Evolutionary conservation across 768 basidiomycete genomes (phyloP), one percentile per base, ranked within the genome.

Genomic region (Infundibulicybe gibba): DNA sequence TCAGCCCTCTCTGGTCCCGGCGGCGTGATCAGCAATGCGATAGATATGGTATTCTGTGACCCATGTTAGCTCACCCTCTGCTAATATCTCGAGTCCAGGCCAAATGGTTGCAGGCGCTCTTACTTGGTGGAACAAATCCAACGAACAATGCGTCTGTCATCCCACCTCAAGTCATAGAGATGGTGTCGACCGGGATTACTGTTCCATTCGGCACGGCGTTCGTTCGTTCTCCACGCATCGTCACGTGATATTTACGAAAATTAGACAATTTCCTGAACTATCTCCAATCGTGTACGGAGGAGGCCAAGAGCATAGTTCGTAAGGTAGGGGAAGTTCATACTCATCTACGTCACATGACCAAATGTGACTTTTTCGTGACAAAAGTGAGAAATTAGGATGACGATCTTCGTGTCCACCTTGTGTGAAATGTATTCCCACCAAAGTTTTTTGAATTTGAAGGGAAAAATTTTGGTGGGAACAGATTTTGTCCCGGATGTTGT

Each of bases 1-100:
- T 6, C 45, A 60, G 59, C 55, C 32, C 46, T 50, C 8, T 50
- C 57, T 20, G 59, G 59, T n/a, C 51, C 55, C 3, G 59, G 59
- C 6, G 59, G 59, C 5, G 43, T 60, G 3, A 58, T 60, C 38
- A 56, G 44, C 37, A 54, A 39, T 32, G 47, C 48, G 9, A 53
- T 44, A 6, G 59, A 60, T 38, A 14, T 54, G 13, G 59, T 58
- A 40, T 40, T 47, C 5, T 9, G 25, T 40, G 15, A 30, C n/a
- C 5, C 41, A 38, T 31, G 9, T 2, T 34, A 11, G 15, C 8
- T 9, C 32, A 6, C 19, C 14, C n/a, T 13, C 25, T 4, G 8
- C 25, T 10, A 31, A n/a, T 10, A 19, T 6, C 35, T n/a, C 17
- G 10, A n/a, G 10, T 38, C 6, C 31, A 58, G 57, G 44, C 45